Base-by-base conservation (phyloP, 2,329 filamentous ascomycete genomes). In the Colletotrichum salicis region DNA sequence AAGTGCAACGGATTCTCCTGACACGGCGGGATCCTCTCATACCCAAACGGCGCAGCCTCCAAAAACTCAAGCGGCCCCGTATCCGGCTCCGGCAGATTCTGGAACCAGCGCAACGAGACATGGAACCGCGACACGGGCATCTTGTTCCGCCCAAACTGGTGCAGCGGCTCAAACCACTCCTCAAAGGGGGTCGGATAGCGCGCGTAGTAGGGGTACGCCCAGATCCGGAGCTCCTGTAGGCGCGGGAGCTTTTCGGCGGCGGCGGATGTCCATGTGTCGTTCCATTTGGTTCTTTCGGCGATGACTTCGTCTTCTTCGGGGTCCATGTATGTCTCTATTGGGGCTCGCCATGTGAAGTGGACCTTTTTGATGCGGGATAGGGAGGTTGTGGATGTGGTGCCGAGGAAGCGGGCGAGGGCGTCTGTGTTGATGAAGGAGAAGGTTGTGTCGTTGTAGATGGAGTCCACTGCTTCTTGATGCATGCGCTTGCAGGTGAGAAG, bases 371-470 rank as follows among this genome's bases (percentile, higher is more conserved):
- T 56, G 13, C 65, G 69, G 19, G 13, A 1, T 11, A 71, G 54
- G 15, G 45, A 71, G 7, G 56, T 37, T 0, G 41, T 1, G 3
- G 35, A 8, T 7, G 64, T 69, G 6, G 69, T 71, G 3, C 22
- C 15, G 13, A 64, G 11, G 19, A 71, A 71, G 13, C 69, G 54
- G 4, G 65, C 54, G 2, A 71, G 45, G 1, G 69, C 41, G 15
- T 59, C 59, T 1, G 59, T 59, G 5, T 60, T 66, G 48, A 71
- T 41, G 37, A 73, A 15, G 77, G 81, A 63, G 37, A 73, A 73
- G 4, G 68, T 35, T 10, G 48, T 67, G 22, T 51, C 24, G 29
- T 64, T 59, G 27, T 71, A 73, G 19, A 73, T 64, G 54, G 67
- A 67, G 19, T 67, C 63, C 33, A 67, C 19, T 1, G 71, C 67